Percentiles rank a stretch among this genome's conserved stretches.
phyloP scores from a whole-genome alignment of 345 rosid species.

The Ailanthus altissimus region DNA sequence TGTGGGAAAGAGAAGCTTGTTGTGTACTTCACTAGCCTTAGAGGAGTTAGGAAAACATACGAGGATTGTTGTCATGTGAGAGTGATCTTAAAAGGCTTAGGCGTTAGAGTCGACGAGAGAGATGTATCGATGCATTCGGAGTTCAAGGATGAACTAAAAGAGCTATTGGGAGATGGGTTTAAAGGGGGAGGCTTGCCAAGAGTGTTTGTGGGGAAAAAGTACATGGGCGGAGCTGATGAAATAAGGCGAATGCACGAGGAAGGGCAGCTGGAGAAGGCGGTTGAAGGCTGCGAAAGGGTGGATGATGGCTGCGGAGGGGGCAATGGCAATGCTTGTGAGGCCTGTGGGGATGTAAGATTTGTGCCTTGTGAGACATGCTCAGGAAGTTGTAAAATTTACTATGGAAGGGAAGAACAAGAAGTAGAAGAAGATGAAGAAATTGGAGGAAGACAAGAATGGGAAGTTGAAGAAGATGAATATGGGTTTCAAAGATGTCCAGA shows the following conservation, averaged over 20 bases:
- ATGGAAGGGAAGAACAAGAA: constrained; percentile 42
- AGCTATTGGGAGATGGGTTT: constrained; percentile 45
- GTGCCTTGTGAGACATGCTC: constrained; percentile 91
- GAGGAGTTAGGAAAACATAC: constrained; percentile 86
- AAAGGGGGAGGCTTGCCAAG: constrained; percentile 56
- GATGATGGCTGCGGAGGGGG: constrained; percentile 38
- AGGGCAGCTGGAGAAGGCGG: constrained; percentile 69
- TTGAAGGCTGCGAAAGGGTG: constrained; percentile 56
- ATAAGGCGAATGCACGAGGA: constrained; percentile 72
- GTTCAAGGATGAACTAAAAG: constrained; percentile 73
- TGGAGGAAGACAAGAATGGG: constrained; percentile 28
- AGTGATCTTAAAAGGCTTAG: constrained; percentile 54
- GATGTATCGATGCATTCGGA: constrained; percentile 94
- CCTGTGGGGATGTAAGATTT: constrained; percentile 89
- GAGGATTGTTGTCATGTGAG: constrained; percentile 79
- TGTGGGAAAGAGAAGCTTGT: constrained; percentile 47
- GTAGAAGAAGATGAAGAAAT: constrained; percentile 37
- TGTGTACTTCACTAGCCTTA: constrained; percentile 75
- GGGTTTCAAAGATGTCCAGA: constrained; percentile 89
- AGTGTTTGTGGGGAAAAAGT: constrained; percentile 70
- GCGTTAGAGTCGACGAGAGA: constrained; percentile 67
- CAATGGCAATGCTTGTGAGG: constrained; percentile 58
- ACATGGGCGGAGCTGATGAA: constrained; percentile 83
- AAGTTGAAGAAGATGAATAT: constrained; percentile 37
- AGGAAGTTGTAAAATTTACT: constrained; percentile 86